A percentile compares a stretch with the other conserved stretches of the same genome.
Evolutionary conservation across 192 early-diverging fungal species (phyloP).

Genomic region (Entomortierella beljakovae): DNA sequence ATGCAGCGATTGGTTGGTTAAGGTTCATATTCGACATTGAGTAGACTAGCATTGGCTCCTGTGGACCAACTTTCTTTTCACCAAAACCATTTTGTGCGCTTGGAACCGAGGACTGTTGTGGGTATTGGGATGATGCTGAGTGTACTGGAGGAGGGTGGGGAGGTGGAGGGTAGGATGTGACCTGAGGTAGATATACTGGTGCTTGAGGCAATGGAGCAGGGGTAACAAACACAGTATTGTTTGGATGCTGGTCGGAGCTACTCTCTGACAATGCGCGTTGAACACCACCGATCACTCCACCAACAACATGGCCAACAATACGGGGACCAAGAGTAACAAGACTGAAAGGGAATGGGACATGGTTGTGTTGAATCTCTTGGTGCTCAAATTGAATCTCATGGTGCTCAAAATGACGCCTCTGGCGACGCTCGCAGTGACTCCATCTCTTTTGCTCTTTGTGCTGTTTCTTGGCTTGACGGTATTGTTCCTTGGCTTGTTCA

Average conservation of each 20-base stretch:
- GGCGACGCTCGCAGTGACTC: background rate
- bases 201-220: conserved; percentile 5
- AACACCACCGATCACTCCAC: background rate
- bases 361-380: background rate
- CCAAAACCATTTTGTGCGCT: background rate
- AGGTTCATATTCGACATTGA: conserved; percentile 14
- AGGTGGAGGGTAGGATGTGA: background rate
- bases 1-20: background rate
- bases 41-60: conserved; percentile 17
- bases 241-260: too few relatives aligned
- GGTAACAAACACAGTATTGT: background rate
- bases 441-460: conserved; percentile 12
- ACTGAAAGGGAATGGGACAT: background rate
- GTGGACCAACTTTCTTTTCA: conserved; percentile 11
- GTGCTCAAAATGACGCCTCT: background rate
- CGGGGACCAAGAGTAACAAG: background rate
- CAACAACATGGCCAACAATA: conserved; percentile 2
- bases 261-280: background rate
- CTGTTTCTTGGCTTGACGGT: background rate
- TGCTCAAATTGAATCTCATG: conserved; percentile 1
- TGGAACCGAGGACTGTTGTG: background rate
- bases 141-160: background rate
- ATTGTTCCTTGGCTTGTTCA: background rate
- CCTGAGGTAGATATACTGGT: background rate
- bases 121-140: background rate